Evolutionary conservation across 148 eudicot genomes (phyloP), one percentile per base, ranked within the genome.

Genomic region (Vaccinium darrowii): DNA sequence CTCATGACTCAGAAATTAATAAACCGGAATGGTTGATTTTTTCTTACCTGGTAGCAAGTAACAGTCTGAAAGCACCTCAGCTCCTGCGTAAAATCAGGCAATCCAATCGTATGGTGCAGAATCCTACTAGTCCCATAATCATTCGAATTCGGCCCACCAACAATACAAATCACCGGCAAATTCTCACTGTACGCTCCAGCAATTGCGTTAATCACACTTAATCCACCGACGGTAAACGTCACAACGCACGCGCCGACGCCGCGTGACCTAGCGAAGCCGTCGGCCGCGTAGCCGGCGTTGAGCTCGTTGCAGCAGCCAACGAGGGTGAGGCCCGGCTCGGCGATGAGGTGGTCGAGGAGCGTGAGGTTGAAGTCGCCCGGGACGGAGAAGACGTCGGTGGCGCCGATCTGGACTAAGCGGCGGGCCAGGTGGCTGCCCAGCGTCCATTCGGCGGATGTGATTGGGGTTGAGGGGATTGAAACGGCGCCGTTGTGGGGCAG

Each of bases 221-320:
- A 69, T 1, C 98, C 98, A 1, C 98, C 98, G 43, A 95, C 98
- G 6, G 98, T 95, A 73, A 95, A 95, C 1, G 98, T 95, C 1
- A 93, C 98, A 0, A 83, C 98, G 65, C 96, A 94, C 0, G 96
- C 98, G 11, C 98, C 98, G 7, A 95, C 98, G 12, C 98, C 98
- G 2, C 94, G 92, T 0, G 88, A 79, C 16, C 98, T 81, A 1
- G 98, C 98, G 83, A 88, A 95, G 1, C 98, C 98, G 27, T 95
- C 98, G 7, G 98, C 98, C 0, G 98, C 98, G 81, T 95, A 95
- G 0, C 98, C 98, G 8, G 98, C 98, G 89, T 95, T 95, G 23
- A 95, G 98, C 89, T 95, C 98, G 87, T 95, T 95, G 51, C 98
- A 95, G 83, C 98, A 95, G 73, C 98, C 98, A 58, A 95, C 76